phyloP scores from a whole-genome alignment of 495 filamentous ascomycete species.

The Friedmanniomyces endolithicus region DNA sequence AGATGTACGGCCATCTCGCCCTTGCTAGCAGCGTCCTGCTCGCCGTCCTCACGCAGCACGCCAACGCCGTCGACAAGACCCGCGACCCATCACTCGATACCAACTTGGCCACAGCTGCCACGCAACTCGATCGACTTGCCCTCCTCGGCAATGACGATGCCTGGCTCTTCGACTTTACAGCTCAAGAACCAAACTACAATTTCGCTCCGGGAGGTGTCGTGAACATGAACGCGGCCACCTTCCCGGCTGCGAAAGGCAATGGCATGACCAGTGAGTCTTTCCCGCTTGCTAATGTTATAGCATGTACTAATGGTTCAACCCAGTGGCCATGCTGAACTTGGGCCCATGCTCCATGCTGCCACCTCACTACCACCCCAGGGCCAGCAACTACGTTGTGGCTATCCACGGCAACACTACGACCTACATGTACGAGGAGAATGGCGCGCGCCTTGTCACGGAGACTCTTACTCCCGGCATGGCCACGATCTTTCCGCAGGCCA shows the following conservation, averaged over 20 bases:
- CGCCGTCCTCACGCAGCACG: neutral
- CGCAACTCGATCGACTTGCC: constrained; percentile 30
- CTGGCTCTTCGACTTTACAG: constrained; percentile 37
- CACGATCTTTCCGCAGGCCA: constrained; percentile 38
- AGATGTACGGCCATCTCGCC: neutral
- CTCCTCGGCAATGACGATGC: constrained; percentile 30
- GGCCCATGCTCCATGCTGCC: constrained; percentile 39
- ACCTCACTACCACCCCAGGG: constrained; percentile 35
- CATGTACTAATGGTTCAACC: neutral
- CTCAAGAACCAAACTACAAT: constrained; percentile 23
- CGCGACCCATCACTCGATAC: constrained; percentile 24
- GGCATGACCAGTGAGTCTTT: constrained; percentile 20
- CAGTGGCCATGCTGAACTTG: constrained; percentile 30
- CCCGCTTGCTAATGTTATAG: neutral
- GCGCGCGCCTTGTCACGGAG: constrained; percentile 22
- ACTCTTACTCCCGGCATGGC: constrained; percentile 33
- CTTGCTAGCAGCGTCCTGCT: constrained; percentile 6
- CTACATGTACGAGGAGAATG: constrained; percentile 37
- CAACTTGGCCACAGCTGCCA: constrained; percentile 24
- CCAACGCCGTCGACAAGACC: constrained; percentile 25
- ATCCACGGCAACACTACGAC: constrained; percentile 31
- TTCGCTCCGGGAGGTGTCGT: constrained; percentile 30
- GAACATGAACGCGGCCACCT: constrained; percentile 34
- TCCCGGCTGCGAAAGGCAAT: constrained; percentile 28
- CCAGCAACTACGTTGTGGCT: constrained; percentile 35